Percentiles rank a stretch among this genome's conserved stretches.
Conservation (phyloP, 1,139 yeast genomes). For the Geotrichum histeridarum region DNA sequence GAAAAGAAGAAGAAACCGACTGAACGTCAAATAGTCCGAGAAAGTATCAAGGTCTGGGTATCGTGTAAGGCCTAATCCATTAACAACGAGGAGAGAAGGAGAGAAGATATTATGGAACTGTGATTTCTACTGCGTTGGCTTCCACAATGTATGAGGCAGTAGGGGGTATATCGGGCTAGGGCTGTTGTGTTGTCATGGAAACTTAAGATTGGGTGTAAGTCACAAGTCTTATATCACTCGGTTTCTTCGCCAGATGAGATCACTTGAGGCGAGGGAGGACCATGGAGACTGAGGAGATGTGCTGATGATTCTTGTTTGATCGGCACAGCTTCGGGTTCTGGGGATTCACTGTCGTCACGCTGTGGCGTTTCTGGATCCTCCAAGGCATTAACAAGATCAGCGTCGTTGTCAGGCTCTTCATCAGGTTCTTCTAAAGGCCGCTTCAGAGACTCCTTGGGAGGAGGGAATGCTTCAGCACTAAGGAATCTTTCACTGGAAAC, state of each 20-base stretch:
- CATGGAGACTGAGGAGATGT: too few species aligned
- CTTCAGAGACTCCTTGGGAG: background rate
- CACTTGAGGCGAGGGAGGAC: too few species aligned
- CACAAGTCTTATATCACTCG: background rate
- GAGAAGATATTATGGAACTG: too few species aligned
- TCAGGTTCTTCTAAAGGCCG: background rate
- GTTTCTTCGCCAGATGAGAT: background rate
- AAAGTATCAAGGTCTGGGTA: background rate
- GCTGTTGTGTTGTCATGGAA: background rate
- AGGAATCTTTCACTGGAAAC: background rate
- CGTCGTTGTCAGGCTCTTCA: background rate
- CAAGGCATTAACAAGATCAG: background rate
- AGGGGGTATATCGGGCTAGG: conserved; percentile 6
- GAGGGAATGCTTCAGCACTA: background rate
- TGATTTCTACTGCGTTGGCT: too few species aligned
- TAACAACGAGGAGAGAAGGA: too few species aligned
- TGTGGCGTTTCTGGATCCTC: background rate
- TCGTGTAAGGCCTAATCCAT: too few species aligned
- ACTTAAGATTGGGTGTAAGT: background rate
- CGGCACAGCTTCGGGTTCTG: background rate
- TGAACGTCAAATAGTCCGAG: background rate
- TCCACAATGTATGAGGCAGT: background rate
- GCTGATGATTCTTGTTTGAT: background rate
- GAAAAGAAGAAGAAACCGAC: conserved; percentile 1
- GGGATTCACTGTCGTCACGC: background rate